Conservation (phyloP, 352 stramenopile genomes). For the Phytophthora hibernalis region DNA sequence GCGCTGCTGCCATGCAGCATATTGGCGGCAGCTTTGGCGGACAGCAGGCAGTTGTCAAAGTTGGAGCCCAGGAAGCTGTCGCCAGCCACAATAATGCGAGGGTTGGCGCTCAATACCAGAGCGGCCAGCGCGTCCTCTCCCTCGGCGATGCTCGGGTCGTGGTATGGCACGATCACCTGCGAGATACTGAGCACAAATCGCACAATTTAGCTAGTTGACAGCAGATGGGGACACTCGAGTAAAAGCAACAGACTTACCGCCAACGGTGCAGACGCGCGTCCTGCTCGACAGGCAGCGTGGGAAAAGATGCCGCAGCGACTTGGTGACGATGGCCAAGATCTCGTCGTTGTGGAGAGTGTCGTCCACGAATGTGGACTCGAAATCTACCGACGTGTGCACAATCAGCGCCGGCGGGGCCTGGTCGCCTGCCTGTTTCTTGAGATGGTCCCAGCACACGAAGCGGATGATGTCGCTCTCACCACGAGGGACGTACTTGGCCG, state of each 20-base stretch:
- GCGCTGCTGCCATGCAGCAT: slow-evolving; percentile 43
- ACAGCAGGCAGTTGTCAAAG: slow-evolving; percentile 78
- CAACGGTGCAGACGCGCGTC: slow-evolving; percentile 70
- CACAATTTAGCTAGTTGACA: slow-evolving; percentile 11
- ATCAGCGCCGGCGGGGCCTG: slow-evolving; percentile 42
- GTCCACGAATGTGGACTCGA: slow-evolving; percentile 69
- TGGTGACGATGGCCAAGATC: slow-evolving; percentile 58
- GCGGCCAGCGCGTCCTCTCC: slow-evolving; percentile 17
- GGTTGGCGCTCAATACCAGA: slow-evolving; percentile 58
- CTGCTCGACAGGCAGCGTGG: slow-evolving; percentile 54
- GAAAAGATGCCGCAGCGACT: slow-evolving; percentile 62
- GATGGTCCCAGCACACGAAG: slow-evolving; percentile 82
- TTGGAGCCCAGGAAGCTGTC: slow-evolving; percentile 74
- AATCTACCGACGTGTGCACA: slow-evolving; percentile 73
- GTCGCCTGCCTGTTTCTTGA: slow-evolving; percentile 52
- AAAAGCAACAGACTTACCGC: slow-evolving; percentile 47
- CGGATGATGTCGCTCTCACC: slow-evolving; percentile 71
- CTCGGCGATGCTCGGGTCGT: slow-evolving; percentile 28
- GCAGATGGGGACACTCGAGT: background rate
- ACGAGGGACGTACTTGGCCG: slow-evolving; percentile 60
- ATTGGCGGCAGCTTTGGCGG: slow-evolving; percentile 52
- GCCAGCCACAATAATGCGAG: slow-evolving; percentile 66
- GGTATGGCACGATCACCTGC: slow-evolving; percentile 61
- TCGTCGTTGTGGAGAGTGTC: slow-evolving; percentile 56
- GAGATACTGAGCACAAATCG: slow-evolving; percentile 54